A percentile compares a stretch with the other conserved stretches of the same genome.
These are phyloP conservation scores for Raddia distichophylla DNA, from an alignment of 176 grass and related monocot species.

Conservation along the genomic window DNA sequence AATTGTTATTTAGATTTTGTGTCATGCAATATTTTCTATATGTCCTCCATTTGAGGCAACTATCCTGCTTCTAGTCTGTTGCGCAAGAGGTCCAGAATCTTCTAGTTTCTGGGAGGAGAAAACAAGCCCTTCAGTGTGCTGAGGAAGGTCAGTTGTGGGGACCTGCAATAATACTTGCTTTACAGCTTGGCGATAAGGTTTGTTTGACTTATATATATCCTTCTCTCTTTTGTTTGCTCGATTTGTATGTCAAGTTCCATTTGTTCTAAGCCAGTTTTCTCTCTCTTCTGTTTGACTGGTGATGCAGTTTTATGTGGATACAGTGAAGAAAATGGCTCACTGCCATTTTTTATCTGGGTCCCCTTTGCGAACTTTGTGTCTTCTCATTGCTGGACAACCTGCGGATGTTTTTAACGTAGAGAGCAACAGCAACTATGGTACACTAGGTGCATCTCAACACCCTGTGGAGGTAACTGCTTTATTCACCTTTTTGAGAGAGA, in stretches of 20 bases:
- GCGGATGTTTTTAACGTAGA: slow-evolving; percentile 88
- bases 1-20: slow-evolving; percentile 38
- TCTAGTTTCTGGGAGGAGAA: slow-evolving; percentile 93
- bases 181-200: slow-evolving; percentile 91
- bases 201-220: slow-evolving; percentile 30
- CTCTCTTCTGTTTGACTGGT: slow-evolving; percentile 23
- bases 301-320: slow-evolving; percentile 88
- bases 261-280: slow-evolving; percentile 37
- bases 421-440: slow-evolving; percentile 49
- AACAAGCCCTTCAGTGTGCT: slow-evolving; percentile 87
- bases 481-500: background rate
- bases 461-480: slow-evolving; percentile 65
- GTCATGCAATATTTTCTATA: background rate
- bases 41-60: slow-evolving; percentile 34
- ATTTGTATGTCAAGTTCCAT: slow-evolving; percentile 27
- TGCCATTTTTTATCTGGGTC: slow-evolving; percentile 83
- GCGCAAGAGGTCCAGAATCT: slow-evolving; percentile 90
- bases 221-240: slow-evolving; percentile 9
- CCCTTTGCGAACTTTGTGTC: slow-evolving; percentile 88
- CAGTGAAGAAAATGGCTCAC: slow-evolving; percentile 97
- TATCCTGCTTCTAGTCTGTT: slow-evolving; percentile 66
- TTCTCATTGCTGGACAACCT: slow-evolving; percentile 96
- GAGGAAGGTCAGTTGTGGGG: slow-evolving; percentile 98
- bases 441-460: slow-evolving; percentile 53
- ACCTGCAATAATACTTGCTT: slow-evolving; percentile 89